phyloP scores from a whole-genome alignment of 2,329 filamentous ascomycete genomes.

The Bipolaris gigantea region DNA sequence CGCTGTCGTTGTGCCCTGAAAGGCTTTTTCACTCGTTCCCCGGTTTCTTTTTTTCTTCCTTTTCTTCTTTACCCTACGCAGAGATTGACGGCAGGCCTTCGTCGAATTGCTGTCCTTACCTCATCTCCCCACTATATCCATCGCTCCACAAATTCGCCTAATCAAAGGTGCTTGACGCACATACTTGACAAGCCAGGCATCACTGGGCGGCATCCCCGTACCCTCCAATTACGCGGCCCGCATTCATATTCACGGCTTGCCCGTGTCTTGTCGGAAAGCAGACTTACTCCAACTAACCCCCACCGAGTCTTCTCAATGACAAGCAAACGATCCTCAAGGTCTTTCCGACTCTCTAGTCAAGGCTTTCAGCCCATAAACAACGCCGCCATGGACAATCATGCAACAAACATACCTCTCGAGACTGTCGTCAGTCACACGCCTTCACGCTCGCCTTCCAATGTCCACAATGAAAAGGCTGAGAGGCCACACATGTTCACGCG shows the following conservation, averaged over 20 bases:
- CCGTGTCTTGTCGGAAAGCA: slow-evolving; percentile 11
- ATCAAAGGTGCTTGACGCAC: slow-evolving; percentile 40
- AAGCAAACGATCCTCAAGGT: slow-evolving; percentile 36
- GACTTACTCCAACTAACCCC: slow-evolving; percentile 15
- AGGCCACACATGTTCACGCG: slow-evolving; percentile 46
- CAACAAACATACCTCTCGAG: slow-evolving; percentile 64
- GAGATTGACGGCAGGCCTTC: slow-evolving; percentile 36
- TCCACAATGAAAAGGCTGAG: slow-evolving; percentile 41
- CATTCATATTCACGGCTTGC: slow-evolving; percentile 11
- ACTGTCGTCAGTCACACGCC: slow-evolving; percentile 55
- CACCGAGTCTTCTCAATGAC: slow-evolving; percentile 20
- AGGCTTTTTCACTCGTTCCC: slow-evolving; percentile 28
- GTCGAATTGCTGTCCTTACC: slow-evolving; percentile 33
- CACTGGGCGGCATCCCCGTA: slow-evolving; percentile 5
- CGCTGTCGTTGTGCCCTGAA: slow-evolving; percentile 17
- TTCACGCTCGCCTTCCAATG: slow-evolving; percentile 32
- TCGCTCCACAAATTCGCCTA: slow-evolving; percentile 14
- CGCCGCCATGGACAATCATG: slow-evolving; percentile 50
- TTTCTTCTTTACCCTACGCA: slow-evolving; percentile 9
- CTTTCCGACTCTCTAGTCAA: slow-evolving; percentile 40
- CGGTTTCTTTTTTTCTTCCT: slow-evolving; percentile 23
- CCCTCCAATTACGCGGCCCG: slow-evolving; percentile 1
- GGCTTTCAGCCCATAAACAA: slow-evolving; percentile 41
- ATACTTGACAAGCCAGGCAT: slow-evolving; percentile 21
- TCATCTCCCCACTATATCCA: slow-evolving; percentile 18